Percentiles rank a stretch among this genome's conserved stretches.
Conservation (phyloP, 2,329 filamentous ascomycete genomes). For the Pseudopyrenochaeta lycopersici region DNA sequence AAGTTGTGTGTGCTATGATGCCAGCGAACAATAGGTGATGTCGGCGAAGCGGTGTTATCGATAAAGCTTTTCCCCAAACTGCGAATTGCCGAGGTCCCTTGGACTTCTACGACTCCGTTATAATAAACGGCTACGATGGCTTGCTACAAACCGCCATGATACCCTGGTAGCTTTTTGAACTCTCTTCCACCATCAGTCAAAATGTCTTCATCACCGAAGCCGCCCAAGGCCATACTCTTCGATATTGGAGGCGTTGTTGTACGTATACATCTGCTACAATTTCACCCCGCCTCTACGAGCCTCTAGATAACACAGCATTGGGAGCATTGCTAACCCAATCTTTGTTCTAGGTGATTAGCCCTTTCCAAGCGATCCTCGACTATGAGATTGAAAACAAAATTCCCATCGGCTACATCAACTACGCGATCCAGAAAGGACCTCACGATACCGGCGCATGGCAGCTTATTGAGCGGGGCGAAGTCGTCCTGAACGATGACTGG, state of each 20-base stretch:
- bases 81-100: constrained; percentile 33
- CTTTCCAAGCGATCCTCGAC: constrained; percentile 91
- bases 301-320: neutral
- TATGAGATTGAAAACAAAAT: constrained; percentile 82
- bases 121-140: constrained; percentile 18
- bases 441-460: constrained; percentile 85
- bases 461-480: constrained; percentile 82
- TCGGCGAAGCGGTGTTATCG: constrained; percentile 17
- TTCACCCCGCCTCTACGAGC: neutral
- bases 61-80: constrained; percentile 17
- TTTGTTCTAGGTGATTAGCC: constrained; percentile 76
- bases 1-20: too few relatives aligned
- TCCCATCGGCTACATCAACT: constrained; percentile 90
- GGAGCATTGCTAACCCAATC: constrained; percentile 1
- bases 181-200: neutral
- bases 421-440: constrained; percentile 80
- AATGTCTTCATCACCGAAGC: constrained; percentile 17
- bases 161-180: constrained; percentile 4
- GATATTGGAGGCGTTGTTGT: constrained; percentile 98
- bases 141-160: constrained; percentile 27
- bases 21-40: too few relatives aligned
- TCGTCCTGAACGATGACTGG: constrained; percentile 77
- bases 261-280: constrained; percentile 58
- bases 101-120: constrained; percentile 14
- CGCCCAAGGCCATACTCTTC: constrained; percentile 68